Conservation (phyloP, 768 basidiomycete species). For the Mycena leptocephala region DNA sequence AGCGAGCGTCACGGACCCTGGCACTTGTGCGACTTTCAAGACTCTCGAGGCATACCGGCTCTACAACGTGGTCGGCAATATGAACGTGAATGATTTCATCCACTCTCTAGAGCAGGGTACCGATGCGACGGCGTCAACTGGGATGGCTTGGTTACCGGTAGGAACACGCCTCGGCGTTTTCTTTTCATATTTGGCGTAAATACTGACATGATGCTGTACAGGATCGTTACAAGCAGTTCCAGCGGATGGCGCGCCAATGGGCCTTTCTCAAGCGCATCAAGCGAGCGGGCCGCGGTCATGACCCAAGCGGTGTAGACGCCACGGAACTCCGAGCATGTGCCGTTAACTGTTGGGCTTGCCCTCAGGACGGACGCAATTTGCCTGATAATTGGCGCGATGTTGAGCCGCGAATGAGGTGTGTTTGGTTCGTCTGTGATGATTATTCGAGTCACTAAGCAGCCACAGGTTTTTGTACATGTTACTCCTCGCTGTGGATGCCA, state of each 20-base stretch:
- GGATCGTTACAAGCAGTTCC: constrained; percentile 17
- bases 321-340: constrained; percentile 17
- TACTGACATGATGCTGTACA: not conserved
- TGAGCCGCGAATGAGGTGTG: not conserved
- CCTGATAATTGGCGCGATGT: constrained; percentile 31
- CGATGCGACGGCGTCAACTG: not conserved
- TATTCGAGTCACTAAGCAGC: too few relatives aligned
- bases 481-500: constrained; percentile 44
- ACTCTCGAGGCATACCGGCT: constrained; percentile 19
- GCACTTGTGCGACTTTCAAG: constrained; percentile 19
- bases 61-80: constrained; percentile 27
- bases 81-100: constrained; percentile 3
- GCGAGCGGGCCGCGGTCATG: not conserved
- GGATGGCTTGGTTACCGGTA: not conserved
- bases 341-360: not conserved
- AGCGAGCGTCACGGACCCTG: constrained; percentile 28
- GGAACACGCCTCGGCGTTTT: too few relatives aligned
- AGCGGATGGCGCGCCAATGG: not conserved
- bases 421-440: not conserved
- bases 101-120: not conserved
- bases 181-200: too few relatives aligned
- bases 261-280: not conserved
- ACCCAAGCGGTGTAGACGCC: constrained; percentile 5
- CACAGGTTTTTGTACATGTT: constrained; percentile 30
- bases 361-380: constrained; percentile 31